A percentile compares a stretch with the other conserved stretches of the same genome.
Evolutionary conservation across 768 basidiomycete species (phyloP).

Genomic region (Kwoniella heveanensis): DNA sequence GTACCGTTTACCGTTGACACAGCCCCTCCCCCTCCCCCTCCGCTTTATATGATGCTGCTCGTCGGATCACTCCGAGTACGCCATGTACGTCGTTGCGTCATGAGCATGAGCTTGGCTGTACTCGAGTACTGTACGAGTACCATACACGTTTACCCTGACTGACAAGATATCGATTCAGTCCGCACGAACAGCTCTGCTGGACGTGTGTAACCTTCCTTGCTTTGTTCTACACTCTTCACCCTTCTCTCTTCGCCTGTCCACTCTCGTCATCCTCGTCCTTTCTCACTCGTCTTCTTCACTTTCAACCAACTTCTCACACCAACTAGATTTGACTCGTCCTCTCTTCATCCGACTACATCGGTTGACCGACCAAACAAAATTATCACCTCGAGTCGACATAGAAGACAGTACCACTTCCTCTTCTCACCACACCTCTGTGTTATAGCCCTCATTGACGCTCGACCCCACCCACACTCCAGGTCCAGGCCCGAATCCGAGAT

Average conservation of each 20-base stretch:
- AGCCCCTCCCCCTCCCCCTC: too few relatives aligned
- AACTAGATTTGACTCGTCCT: neutral
- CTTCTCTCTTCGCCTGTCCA: neutral
- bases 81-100: too few relatives aligned
- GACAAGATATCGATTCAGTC: neutral
- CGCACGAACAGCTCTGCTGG: too few relatives aligned
- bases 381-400: neutral
- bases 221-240: neutral
- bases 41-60: too few relatives aligned
- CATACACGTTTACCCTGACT: neutral
- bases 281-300: neutral
- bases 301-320: neutral
- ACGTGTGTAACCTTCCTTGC: neutral
- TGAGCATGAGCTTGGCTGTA: too few relatives aligned
- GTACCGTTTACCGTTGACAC: too few relatives aligned
- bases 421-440: slow-evolving; percentile 1
- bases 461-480: too few relatives aligned
- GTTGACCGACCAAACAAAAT: neutral
- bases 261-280: neutral
- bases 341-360: slow-evolving; percentile 10
- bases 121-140: too few relatives aligned
- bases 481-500: too few relatives aligned
- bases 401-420: neutral
- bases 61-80: too few relatives aligned
- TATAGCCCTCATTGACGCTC: neutral